Evolutionary conservation across 345 rosid genomes (phyloP), one percentile per base, ranked within the genome.

Genomic region (Anastatica hierochuntica): DNA sequence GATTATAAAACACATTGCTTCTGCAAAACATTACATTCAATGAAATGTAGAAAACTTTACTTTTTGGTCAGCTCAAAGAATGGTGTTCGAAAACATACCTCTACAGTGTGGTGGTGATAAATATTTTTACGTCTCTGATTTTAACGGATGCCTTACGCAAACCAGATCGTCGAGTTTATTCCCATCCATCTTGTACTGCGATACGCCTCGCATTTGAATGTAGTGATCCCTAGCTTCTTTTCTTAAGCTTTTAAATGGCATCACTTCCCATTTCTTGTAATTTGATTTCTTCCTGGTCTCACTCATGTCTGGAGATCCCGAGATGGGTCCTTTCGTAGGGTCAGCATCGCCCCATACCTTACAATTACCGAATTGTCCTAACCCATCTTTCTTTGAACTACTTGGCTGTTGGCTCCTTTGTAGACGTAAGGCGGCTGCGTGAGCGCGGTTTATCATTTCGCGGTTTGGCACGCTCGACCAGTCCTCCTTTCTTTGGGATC

Each of bases 161-260:
- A 92, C 95, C 49, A 92, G 78, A 78, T 92, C 97, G 47, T 92
- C 98, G 69, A 92, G 74, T 58, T 73, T 92, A 63, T 92, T 88
- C 10, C 98, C 97, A 41, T 92, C 98, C 90, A 92, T 92, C 74
- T 92, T 92, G 76, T 92, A 92, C 44, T 85, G 72, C 55, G 97
- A 83, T 10, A 76, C 80, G 8, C 83, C 80, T 70, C 74, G 78
- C 98, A 83, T 88, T 60, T 83, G 83, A 4, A 29, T 13, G 62
- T 66, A 81, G 78, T 88, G 86, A 66, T 83, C 95, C 46, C 47
- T 80, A 0, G 96, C 94, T 71, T 88, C 96, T 80, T 85, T 83
- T 71, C 96, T 83, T 26, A 92, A 75, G 68, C 85, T 81, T 73
- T 64, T 61, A 45, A 82, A 72, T 12, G 96, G 81, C 89, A 79